Base-by-base conservation (phyloP, 2,329 filamentous ascomycete species). In the Trichoderma sp. region DNA sequence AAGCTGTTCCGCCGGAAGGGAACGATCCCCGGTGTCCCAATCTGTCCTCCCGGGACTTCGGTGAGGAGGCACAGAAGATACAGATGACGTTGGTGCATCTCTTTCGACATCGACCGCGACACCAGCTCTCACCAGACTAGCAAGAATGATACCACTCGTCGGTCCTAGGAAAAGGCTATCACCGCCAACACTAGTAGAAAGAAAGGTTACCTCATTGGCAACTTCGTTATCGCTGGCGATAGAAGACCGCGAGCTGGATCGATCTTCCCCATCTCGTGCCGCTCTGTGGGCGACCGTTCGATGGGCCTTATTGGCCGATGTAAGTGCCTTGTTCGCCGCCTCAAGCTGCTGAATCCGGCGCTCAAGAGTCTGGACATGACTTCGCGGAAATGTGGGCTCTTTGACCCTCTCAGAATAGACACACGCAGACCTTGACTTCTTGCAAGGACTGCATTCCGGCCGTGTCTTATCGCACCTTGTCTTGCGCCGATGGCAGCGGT, bases 91-190 rank as follows among this genome's bases (percentile, higher is more conserved):
- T 53, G 77, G 75, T 75, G 76, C 75, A 65, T 76, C 45, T 75
- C 68, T 41, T 73, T 62, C 24, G 65, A 69, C 2, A 76, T 69
- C 4, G 74, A 78, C 6, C 76, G 76, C 8, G 75, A 74, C 9
- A 73, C 74, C 16, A 74, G 79, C 1, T 79, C 71, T 2, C 82
- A 79, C 38, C 0, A 87, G 77, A 75, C 84, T 85, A 2, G 86
- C 86, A 35, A 87, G 85, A 0, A 86, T 78, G 7, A 87, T 77
- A 0, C 84, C 84, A 68, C 83, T 84, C 0, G 84, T 82, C 16
- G 81, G 85, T 5, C 85, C 86, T 21, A 87, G 78, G 68, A 85
- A 87, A 21, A 85, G 83, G 53, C 82, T 81, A 4, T 85, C 85
- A 0, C 85, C 85, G 8, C 85, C 85, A 5, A 84, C 85, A 45